Evolutionary conservation across 2,329 filamentous ascomycete genomes (phyloP), one percentile per base, ranked within the genome.

Genomic region (Lasiodiplodia sp.): DNA sequence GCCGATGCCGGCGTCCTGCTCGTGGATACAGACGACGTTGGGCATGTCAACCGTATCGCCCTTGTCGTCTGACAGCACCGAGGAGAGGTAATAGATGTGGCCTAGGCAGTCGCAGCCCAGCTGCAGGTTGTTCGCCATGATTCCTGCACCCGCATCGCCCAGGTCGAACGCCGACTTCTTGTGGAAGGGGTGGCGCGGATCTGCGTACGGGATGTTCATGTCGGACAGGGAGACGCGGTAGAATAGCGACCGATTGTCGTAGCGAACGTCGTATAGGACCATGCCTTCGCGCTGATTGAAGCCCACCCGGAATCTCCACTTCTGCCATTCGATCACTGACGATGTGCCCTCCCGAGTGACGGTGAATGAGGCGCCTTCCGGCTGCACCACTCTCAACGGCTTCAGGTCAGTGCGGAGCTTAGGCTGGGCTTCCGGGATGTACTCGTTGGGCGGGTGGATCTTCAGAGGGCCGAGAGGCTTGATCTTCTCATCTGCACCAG

Each of bases 111-210:
- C 90, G 73, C 90, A 92, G 34, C 90, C 90, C 2, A 92, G 82
- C 72, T 90, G 86, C 2, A 92, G 82, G 75, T 91, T 88, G 75
- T 92, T 92, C 69, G 89, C 88, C 82, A 89, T 90, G 69, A 88
- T 83, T 55, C 90, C 89, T 14, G 88, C 88, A 38, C 89, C 83
- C 40, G 84, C 88, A 75, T 92, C 89, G 38, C 90, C 90, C 28
- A 91, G 83, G 76, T 92, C 90, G 71, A 92, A 92, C 0, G 90
- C 90, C 6, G 88, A 85, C 77, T 92, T 92, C 77, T 89, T 89
- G 79, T 91, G 88, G 77, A 85, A 92, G 2, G 90, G 90, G 62
- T 87, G 85, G 4, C 90, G 85, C 5, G 90, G 89, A 73, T 92
- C 90, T 65, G 85, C 84, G 72, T 88, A 87, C 6, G 85, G 84